Percentiles rank a stretch among this genome's conserved stretches.
Evolutionary conservation across 2,329 filamentous ascomycete species (phyloP).

Genomic region (Colletotrichum sojae): DNA sequence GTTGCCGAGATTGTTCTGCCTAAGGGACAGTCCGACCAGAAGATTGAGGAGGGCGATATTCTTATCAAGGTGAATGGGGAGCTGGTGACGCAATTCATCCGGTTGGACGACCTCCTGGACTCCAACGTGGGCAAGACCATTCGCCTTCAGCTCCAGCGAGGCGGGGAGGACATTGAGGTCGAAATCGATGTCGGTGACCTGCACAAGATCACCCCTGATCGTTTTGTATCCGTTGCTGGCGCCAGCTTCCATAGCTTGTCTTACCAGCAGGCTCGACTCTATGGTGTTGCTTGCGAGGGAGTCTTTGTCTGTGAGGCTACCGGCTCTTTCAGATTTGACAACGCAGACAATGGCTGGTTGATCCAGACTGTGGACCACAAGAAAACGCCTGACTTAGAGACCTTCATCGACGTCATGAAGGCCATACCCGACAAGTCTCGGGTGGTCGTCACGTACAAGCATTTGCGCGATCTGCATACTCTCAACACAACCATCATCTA

Average conservation of each 20-base stretch:
- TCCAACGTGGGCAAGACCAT: constrained; percentile 86
- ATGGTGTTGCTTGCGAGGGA: constrained; percentile 91
- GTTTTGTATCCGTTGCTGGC: constrained; percentile 94
- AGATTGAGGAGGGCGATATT: constrained; percentile 95
- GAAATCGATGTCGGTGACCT: constrained; percentile 89
- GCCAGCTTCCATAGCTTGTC: constrained; percentile 96
- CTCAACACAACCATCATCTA: constrained; percentile 93
- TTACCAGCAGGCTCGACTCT: constrained; percentile 96
- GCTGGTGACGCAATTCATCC: constrained; percentile 92
- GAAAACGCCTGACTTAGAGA: constrained; percentile 87
- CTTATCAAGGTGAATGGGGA: constrained; percentile 94
- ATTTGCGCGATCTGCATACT: constrained; percentile 94
- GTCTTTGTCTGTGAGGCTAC: constrained; percentile 96
- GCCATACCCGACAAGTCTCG: constrained; percentile 85
- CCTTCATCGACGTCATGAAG: constrained; percentile 93
- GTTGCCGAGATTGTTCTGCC: constrained; percentile 96
- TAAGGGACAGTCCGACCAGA: constrained; percentile 86
- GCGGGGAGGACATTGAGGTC: constrained; percentile 88
- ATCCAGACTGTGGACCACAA: constrained; percentile 94
- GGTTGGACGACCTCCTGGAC: constrained; percentile 92
- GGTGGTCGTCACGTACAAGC: constrained; percentile 95
- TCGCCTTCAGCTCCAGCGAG: constrained; percentile 86
- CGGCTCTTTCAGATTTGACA: constrained; percentile 95
- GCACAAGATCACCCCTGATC: constrained; percentile 94
- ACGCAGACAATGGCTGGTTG: constrained; percentile 91